Evolutionary conservation across 2,329 filamentous ascomycete species (phyloP), one percentile per base, ranked within the genome.

Genomic region (Pseudogymnoascus sp.): DNA sequence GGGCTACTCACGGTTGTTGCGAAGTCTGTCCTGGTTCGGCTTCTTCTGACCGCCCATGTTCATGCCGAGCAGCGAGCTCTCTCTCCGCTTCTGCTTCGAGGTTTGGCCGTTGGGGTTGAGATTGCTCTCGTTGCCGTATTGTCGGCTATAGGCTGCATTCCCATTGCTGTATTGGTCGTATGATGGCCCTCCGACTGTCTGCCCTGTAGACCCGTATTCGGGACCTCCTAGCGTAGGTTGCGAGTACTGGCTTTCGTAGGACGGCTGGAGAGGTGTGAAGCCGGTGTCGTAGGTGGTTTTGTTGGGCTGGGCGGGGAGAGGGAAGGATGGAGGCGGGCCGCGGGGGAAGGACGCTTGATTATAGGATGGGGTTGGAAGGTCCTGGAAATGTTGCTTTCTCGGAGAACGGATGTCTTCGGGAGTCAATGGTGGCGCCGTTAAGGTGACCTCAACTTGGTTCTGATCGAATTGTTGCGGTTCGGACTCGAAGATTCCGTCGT

Each of bases 401-500:
- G 87, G 85, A 46, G 84, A 87, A 46, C 85, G 82, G 59, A 87
- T 81, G 66, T 85, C 84, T 62, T 86, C 83, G 11, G 84, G 77
- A 0, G 76, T 76, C 6, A 81, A 69, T 23, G 75, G 69, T 25
- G 75, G 73, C 14, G 74, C 73, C 53, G 72, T 73, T 11, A 78
- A 75, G 2, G 73, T 75, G 36, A 81, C 72, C 66, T 83, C 81
- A 18, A 77, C 66, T 11, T 79, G 78, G 0, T 82, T 80, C 25
- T 84, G 77, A 72, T 86, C 82, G 63, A 87, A 86, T 61, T 86
- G 81, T 68, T 88, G 85, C 0, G 89, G 83, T 16, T 85, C 80
- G 53, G 87, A 81, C 18, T 89, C 89, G 72, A 97, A 99, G 59
- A 99, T 93, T 44, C 83, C 84, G 66, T 89, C 84, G 72, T 91